Evolutionary conservation across 192 early-diverging fungal genomes (phyloP).

Genomic region (Allomyces javanicus): DNA sequence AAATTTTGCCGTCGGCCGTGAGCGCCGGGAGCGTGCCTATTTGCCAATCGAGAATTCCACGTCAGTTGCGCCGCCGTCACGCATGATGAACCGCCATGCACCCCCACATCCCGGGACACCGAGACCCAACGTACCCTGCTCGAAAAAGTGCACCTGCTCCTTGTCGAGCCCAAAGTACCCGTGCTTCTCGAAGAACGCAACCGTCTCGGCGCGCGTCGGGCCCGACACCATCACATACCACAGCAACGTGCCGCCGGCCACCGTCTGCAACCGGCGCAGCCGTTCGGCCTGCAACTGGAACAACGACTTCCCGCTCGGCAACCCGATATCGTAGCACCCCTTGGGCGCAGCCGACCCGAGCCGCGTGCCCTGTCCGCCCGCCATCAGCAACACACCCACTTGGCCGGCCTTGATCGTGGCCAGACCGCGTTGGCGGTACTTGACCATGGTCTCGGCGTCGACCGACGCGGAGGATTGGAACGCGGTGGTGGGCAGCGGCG

Average conservation of each 20-base stretch:
- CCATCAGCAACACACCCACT: slow-evolving; percentile 84
- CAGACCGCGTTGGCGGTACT: slow-evolving; percentile 59
- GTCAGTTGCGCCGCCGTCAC: too few species aligned
- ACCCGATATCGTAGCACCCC: slow-evolving; percentile 84
- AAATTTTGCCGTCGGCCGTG: slow-evolving; percentile 71
- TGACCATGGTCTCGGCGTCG: slow-evolving; percentile 23
- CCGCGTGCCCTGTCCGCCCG: slow-evolving; percentile 73
- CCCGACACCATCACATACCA: slow-evolving; percentile 99
- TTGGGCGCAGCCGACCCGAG: slow-evolving; percentile 66
- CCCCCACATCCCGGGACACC: too few species aligned
- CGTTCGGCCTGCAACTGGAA: slow-evolving; percentile 92
- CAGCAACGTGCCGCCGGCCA: slow-evolving; percentile 50
- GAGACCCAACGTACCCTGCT: slow-evolving; percentile 46
- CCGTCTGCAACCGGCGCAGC: slow-evolving; percentile 61
- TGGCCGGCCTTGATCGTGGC: slow-evolving; percentile 61
- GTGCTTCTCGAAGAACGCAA: slow-evolving; percentile 54
- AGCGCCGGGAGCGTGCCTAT: slow-evolving; percentile 77
- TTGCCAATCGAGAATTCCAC: too few species aligned
- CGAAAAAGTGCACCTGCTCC: slow-evolving; percentile 83
- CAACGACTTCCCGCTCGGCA: slow-evolving; percentile 70
- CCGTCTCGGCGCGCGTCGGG: slow-evolving; percentile 66
- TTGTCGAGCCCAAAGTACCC: slow-evolving; percentile 71
- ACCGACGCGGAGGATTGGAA: slow-evolving; percentile 34
- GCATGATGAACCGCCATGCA: too few species aligned
- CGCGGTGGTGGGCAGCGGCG: slow-evolving; percentile 51